Evolutionary conservation across 2,329 filamentous ascomycete genomes (phyloP).

Genomic region (Colletotrichum magnum): DNA sequence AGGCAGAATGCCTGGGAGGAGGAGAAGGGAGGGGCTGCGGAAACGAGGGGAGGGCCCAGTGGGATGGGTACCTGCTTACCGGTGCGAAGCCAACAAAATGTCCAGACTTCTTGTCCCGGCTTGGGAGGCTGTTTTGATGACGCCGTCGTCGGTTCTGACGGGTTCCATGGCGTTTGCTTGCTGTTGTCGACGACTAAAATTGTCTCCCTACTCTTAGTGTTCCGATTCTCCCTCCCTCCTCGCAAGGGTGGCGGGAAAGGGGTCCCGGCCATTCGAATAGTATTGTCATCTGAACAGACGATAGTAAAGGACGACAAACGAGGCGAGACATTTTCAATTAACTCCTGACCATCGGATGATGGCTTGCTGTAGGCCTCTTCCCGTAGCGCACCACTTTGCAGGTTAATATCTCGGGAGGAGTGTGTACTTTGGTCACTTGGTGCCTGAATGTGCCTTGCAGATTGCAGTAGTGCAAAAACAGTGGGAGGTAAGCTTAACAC

Average conservation of each 20-base stretch:
- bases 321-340: conserved; percentile 35
- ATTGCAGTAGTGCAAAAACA: conserved; percentile 20
- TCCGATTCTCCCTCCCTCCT: background rate
- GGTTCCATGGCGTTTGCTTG: conserved; percentile 1
- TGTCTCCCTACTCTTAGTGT: no score
- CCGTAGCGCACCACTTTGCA: background rate
- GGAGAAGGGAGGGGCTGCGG: background rate
- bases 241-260: conserved; percentile 18
- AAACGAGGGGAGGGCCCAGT: background rate
- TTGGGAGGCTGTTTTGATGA: background rate
- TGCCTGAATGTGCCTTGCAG: conserved; percentile 19
- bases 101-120: conserved; percentile 1
- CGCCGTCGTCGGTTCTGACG: background rate
- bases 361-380: background rate
- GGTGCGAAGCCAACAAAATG: no score
- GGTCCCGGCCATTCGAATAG: background rate
- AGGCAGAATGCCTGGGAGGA: conserved; percentile 12
- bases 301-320: conserved; percentile 23
- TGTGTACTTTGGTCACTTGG: no score
- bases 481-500: conserved; percentile 14
- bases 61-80: background rate
- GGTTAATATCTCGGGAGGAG: background rate
- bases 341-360: conserved; percentile 30
- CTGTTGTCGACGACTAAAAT: background rate
- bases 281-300: conserved; percentile 9